phyloP scores from a whole-genome alignment of 306 rosid species.

The Glycyrrhiza uralensis region DNA sequence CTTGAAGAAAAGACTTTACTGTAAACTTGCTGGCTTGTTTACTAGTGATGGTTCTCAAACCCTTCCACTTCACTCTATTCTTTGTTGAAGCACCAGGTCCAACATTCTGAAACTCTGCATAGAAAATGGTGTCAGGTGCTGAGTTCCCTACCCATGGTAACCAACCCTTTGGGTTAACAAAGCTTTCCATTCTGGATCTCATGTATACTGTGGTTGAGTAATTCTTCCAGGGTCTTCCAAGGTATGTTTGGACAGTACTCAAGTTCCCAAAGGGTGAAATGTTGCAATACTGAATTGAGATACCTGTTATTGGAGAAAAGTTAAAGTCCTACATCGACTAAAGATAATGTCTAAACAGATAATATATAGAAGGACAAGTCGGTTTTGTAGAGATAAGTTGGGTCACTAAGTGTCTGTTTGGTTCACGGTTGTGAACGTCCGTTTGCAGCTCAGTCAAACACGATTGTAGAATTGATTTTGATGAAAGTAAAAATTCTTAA shows the following conservation, averaged over 20 bases:
- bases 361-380: too few species aligned
- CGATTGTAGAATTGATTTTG: too few species aligned
- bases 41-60: conserved; percentile 44
- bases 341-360: too few species aligned
- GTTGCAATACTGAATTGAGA: conserved; percentile 50
- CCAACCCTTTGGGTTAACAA: conserved; percentile 59
- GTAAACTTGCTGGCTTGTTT: conserved; percentile 46
- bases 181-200: conserved; percentile 35
- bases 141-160: conserved; percentile 66
- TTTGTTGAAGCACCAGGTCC: conserved; percentile 62
- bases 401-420: too few species aligned
- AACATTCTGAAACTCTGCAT: conserved; percentile 57
- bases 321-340: too few species aligned
- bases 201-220: conserved; percentile 70
- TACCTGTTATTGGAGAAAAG: too few species aligned
- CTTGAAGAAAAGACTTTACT: conserved; percentile 48
- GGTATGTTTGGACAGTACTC: conserved; percentile 48
- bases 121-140: conserved; percentile 64
- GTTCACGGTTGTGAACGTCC: too few species aligned
- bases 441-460: too few species aligned
- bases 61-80: conserved; percentile 72
- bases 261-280: conserved; percentile 55
- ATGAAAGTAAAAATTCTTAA: too few species aligned
- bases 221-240: conserved; percentile 88
- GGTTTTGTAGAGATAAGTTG: too few species aligned